Evolutionary conservation across 805 yeast species (phyloP), one percentile per base, ranked within the genome.

Genomic region (Candida yuanshanica): DNA sequence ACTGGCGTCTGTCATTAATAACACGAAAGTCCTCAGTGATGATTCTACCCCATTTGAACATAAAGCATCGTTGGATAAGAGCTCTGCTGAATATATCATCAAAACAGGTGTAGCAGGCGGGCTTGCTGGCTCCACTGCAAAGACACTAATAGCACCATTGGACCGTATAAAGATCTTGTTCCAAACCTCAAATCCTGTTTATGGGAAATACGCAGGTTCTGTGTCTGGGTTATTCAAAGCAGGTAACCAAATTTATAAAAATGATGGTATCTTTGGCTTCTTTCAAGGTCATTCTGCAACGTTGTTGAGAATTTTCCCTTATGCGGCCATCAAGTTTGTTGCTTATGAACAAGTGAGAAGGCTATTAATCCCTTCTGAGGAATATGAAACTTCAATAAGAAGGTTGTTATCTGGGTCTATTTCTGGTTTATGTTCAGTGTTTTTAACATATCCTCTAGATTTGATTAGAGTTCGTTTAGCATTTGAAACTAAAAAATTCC

Each of bases 261-360:
- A 66, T 38, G 93, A 88, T 59, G 98, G 98, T 14, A 36, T 80
- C 1, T 47, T 66, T 33, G 99, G 99, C 2, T 75, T 93, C 41
- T 91, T 80, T 59, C 96, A 91, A 55, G 99, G 99, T 32, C 99
- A 93, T 60, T 86, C 95, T 5, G 96, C 95, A 1, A 93, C 99
- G 0, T 66, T 93, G 38, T 62, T 90, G 33, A 72, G 99, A 47
- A 87, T 93, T 4, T 91, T 93, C 60, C 99, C 99, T 1, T 93
- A 93, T 60, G 97, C 99, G 4, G 96, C 96, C 10, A 85, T 93
- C 55, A 93, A 93, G 60, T 93, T 91, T 62, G 96, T 93, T 13
- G 90, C 95, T 9, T 93, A 93, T 62, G 99, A 93, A 64, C 98
- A 93, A 62, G 78, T 90, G 36, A 66, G 99, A 46, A 71, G 85